These are phyloP conservation scores for Trichaptum fuscoviolaceum DNA, from an alignment of 768 basidiomycete species.

Conservation along the genomic window DNA sequence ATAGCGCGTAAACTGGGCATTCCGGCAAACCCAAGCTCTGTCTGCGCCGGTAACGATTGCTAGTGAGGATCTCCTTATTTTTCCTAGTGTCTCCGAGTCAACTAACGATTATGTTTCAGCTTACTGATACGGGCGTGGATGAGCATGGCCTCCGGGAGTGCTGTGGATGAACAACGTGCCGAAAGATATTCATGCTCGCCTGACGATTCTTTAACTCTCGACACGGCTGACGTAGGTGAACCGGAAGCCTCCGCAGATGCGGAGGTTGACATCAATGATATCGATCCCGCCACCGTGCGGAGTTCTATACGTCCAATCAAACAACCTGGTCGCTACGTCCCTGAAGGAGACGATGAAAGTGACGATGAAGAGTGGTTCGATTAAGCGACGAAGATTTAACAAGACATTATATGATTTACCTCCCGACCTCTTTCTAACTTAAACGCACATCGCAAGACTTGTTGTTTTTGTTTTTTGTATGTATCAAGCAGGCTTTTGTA, in stretches of 20 bases:
- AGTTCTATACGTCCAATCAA: background rate
- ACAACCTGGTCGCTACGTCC: background rate
- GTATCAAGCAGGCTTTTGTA: no score
- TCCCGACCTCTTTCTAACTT: no score
- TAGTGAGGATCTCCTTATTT: background rate
- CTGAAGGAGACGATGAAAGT: background rate
- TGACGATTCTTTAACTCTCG: background rate
- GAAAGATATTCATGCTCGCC: background rate
- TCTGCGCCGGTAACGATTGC: slow-evolving; percentile 3
- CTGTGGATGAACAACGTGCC: background rate
- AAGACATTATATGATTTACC: no score
- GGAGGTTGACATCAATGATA: background rate
- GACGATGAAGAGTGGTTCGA: background rate
- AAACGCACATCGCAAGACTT: no score
- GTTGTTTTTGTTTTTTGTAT: no score
- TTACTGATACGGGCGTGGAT: background rate
- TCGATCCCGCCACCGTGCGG: background rate
- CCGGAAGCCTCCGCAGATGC: background rate
- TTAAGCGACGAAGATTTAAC: background rate
- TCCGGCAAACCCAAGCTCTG: background rate
- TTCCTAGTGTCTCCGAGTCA: background rate
- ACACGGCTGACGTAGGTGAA: background rate
- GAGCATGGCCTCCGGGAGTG: background rate
- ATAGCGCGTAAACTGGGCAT: background rate
- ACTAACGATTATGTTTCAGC: background rate